Evolutionary conservation across 495 filamentous ascomycete genomes (phyloP), one percentile per base, ranked within the genome.

Genomic region (Tuber melanosporum): DNA sequence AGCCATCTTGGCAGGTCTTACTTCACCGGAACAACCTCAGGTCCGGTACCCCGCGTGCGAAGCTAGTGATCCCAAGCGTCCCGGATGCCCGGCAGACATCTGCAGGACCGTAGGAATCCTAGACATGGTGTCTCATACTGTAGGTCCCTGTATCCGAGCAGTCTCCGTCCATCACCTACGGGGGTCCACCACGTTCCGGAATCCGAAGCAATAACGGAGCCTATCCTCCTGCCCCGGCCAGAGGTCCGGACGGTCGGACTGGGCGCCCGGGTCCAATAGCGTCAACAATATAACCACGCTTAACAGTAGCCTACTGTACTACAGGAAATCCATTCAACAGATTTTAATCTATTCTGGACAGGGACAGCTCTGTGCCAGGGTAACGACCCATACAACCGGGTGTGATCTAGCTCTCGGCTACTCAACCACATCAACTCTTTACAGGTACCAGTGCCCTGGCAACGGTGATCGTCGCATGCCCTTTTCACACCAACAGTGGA

Each of bases 391-490:
- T 69, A 83, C 49, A 91, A 94, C 83, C 91, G 93, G 69, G 92
- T 93, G 91, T 92, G 36, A 82, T 92, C 70, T 94, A 92, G 93
- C 86, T 88, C 26, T 88, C 89, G 84, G 84, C 7, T 94, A 92
- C 84, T 82, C 87, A 69, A 91, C 89, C 46, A 81, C 82, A 39
- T 77, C 88, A 0, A 83, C 87, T 14, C 85, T 32, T 32, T 32
- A 32, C 32, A 32, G 32, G 32, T 32, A 32, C 32, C 32, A 32
- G 32, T 32, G 32, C 39, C 39, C 39, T 5, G 39, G 39, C 39
- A 41, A 41, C 2, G 39, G 39, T 41, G 39, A 41, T 41, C 39
- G 39, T 2, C 39, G 2, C 39, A 0, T 41, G 39, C 39, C 39
- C 39, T 41, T 41, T 41, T 41, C 32, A 41, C 39, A 41, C 39